These are phyloP conservation scores for Prunus campanulata DNA, from an alignment of 306 rosid genomes.

Conservation along the genomic window DNA sequence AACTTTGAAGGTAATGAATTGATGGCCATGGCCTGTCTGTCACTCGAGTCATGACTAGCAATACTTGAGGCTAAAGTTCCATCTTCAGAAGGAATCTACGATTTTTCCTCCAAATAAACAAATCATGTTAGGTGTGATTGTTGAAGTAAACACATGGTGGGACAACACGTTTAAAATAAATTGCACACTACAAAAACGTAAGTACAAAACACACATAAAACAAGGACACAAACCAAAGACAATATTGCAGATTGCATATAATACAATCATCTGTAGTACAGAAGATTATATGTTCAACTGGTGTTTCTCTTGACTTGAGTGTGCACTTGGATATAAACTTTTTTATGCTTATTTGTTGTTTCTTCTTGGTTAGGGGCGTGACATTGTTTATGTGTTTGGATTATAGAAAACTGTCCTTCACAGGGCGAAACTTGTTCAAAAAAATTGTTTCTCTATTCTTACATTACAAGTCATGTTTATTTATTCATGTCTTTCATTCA, in stretches of 20 bases:
- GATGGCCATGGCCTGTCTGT: background rate
- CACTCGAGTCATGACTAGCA: background rate
- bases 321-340: background rate
- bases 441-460: background rate
- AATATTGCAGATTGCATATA: background rate
- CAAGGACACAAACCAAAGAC: background rate
- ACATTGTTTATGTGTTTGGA: background rate
- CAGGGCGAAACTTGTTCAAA: background rate
- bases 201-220: background rate
- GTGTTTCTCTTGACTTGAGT: background rate
- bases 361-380: background rate
- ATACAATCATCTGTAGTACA: background rate
- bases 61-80: background rate
- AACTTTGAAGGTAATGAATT: background rate
- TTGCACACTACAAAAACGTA: background rate
- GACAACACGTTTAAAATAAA: background rate
- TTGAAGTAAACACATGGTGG: slow-evolving; percentile 21
- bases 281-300: slow-evolving; percentile 1
- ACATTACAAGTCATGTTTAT: background rate
- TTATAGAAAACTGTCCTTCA: slow-evolving; percentile 7
- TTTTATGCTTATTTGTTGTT: background rate
- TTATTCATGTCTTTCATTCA: background rate
- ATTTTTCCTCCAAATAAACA: background rate
- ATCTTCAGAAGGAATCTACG: background rate
- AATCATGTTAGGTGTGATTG: slow-evolving; percentile 8